Conservation (phyloP, 2,329 filamentous ascomycete genomes). For the Aspergillus hortae region DNA sequence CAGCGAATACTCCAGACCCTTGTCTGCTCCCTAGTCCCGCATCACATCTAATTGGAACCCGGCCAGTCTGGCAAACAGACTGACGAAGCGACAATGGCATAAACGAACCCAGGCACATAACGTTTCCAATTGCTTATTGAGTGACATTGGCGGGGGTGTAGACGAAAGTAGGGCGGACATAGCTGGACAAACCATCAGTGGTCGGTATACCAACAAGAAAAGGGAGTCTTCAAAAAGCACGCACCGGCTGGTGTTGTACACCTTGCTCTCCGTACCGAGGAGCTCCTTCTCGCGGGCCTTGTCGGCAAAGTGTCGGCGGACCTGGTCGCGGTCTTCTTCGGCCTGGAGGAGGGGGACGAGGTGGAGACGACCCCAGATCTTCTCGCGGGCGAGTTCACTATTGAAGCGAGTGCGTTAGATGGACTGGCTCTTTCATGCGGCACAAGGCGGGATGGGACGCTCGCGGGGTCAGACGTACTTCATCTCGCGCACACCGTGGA, state of each 20-base stretch:
- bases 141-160: slow-evolving; percentile 63
- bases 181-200: slow-evolving; percentile 49
- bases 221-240: slow-evolving; percentile 27
- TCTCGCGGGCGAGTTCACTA: slow-evolving; percentile 91
- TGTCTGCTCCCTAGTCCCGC: neutral
- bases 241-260: slow-evolving; percentile 87
- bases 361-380: slow-evolving; percentile 97
- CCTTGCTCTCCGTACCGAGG: slow-evolving; percentile 74
- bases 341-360: slow-evolving; percentile 91
- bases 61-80: slow-evolving; percentile 2
- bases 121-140: slow-evolving; percentile 46
- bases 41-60: slow-evolving; percentile 3
- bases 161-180: slow-evolving; percentile 76
- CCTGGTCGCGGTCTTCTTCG: slow-evolving; percentile 93
- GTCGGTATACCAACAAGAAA: neutral
- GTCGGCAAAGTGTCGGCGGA: slow-evolving; percentile 80
- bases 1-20: slow-evolving; percentile 4
- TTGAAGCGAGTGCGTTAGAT: neutral
- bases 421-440: neutral
- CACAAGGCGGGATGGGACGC: neutral
- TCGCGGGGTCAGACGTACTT: slow-evolving; percentile 60
- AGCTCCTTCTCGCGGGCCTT: slow-evolving; percentile 87
- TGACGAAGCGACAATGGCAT: slow-evolving; percentile 4
- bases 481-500: slow-evolving; percentile 80
- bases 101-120: slow-evolving; percentile 7